Evolutionary conservation across 108 stramenopile species (phyloP), one percentile per base, ranked within the genome.

Genomic region (Fragilaria crotonensis): DNA sequence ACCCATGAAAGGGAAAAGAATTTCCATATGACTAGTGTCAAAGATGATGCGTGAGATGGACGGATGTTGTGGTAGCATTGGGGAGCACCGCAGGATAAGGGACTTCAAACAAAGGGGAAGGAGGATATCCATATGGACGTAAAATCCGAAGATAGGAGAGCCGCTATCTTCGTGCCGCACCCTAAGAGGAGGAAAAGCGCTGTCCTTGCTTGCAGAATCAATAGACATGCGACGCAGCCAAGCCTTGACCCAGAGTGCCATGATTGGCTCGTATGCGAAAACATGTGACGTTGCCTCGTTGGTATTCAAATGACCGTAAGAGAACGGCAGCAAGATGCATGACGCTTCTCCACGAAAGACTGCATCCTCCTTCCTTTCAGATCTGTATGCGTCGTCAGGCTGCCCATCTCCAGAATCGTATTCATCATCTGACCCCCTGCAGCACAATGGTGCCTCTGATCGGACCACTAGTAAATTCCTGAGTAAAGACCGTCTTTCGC

Each of bases 91-190:
- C 31, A 89, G 46, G 2, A 52, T 65, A 19, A 93, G 59, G 0
- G 91, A 93, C 55, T 93, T 93, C 20, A 87, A 58, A 70, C 81
- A 79, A 30, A 93, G 48, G 0, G 91, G 88, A 0, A 89, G 69
- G 23, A 93, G 69, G 18, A 93, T 54, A 31, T 87, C 70, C 57
- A 84, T 59, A 48, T 88, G 73, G 22, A 53, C 52, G 32, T 66
- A 63, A 52, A 81, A 81, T 1, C 18, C 48, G 45, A 68, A 75
- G 56, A 73, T 52, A 11, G 74, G 60, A 11, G 36, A 41, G 36
- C 36, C 14, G 7, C 11, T 17, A 72, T 41, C 14, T 41, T 41
- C 36, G 7, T 41, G 7, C 36, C 36, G 14, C 14, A 41, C 7
- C 14, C 36, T 7, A 14, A 41, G 36, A 41, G 36, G 36, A 41